Evolutionary conservation across 805 yeast genomes (phyloP).

Genomic region (Grigorovia humatica): DNA sequence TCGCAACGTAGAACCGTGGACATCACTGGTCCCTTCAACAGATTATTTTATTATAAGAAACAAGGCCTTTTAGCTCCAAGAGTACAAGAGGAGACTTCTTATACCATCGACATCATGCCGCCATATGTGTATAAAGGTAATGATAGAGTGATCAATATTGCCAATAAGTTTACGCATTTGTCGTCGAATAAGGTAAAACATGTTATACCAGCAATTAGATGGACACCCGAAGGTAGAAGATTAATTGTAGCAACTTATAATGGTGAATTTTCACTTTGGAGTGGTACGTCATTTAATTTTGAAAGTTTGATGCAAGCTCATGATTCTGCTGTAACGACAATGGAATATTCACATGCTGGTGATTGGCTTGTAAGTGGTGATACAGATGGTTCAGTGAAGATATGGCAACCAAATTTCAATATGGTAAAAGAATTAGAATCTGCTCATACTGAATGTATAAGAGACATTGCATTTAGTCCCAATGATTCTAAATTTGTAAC

Average conservation of each 20-base stretch:
- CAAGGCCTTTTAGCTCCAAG: constrained; percentile 22
- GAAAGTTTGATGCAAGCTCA: constrained; percentile 99
- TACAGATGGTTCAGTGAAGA: constrained; percentile 82
- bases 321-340: constrained; percentile 73
- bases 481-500: constrained; percentile 88
- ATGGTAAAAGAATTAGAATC: constrained; percentile 68
- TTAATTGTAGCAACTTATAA: constrained; percentile 80
- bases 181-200: constrained; percentile 87
- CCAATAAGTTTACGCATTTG: constrained; percentile 79
- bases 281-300: constrained; percentile 87
- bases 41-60: constrained; percentile 18
- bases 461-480: constrained; percentile 85
- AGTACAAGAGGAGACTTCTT: constrained; percentile 25
- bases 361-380: constrained; percentile 95
- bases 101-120: constrained; percentile 23
- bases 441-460: constrained; percentile 54
- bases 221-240: constrained; percentile 96
- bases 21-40: constrained; percentile 24
- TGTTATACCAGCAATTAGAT: constrained; percentile 77
- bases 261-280: constrained; percentile 97
- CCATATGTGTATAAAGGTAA: constrained; percentile 18
- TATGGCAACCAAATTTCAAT: constrained; percentile 97
- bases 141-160: constrained; percentile 42
- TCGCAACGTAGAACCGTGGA: constrained; percentile 28
- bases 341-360: constrained; percentile 77